Evolutionary conservation across 2,329 filamentous ascomycete genomes (phyloP).

Genomic region (Penicillium sp.): DNA sequence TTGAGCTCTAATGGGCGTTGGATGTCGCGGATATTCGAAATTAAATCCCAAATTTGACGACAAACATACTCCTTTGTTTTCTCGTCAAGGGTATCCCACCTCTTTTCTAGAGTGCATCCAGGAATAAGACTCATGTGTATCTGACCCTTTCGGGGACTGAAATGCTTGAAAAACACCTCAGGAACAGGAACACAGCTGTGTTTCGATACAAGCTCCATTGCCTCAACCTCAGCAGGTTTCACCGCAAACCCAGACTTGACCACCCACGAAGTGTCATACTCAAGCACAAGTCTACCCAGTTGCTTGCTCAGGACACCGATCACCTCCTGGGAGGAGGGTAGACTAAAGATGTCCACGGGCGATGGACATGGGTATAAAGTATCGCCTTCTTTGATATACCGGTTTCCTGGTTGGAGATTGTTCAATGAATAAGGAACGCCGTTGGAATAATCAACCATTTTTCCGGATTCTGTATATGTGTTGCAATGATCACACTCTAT

Average conservation of each 20-base stretch:
- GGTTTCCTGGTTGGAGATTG: not conserved
- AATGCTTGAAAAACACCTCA: slow-evolving; percentile 15
- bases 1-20: slow-evolving; percentile 16
- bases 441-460: not conserved
- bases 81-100: not conserved
- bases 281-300: slow-evolving; percentile 17
- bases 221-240: slow-evolving; percentile 14
- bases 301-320: slow-evolving; percentile 17
- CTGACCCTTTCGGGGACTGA: not conserved
- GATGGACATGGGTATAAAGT: not conserved
- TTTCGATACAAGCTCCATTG: slow-evolving; percentile 20
- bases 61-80: not conserved
- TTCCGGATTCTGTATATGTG: not conserved
- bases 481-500: too few relatives aligned
- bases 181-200: slow-evolving; percentile 20
- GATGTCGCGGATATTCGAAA: slow-evolving; percentile 18
- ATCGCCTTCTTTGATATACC: slow-evolving; percentile 1
- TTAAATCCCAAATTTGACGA: not conserved
- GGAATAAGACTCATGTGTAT: slow-evolving; percentile 10
- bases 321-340: slow-evolving; percentile 15
- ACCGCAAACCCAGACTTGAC: slow-evolving; percentile 18
- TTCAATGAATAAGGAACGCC: not conserved
- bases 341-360: not conserved
- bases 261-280: slow-evolving; percentile 18
- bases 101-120: not conserved